Percentiles rank a stretch among this genome's conserved stretches.
These are phyloP conservation scores for Mycena haematopus DNA, from an alignment of 768 basidiomycete species.

Conservation along the genomic window DNA sequence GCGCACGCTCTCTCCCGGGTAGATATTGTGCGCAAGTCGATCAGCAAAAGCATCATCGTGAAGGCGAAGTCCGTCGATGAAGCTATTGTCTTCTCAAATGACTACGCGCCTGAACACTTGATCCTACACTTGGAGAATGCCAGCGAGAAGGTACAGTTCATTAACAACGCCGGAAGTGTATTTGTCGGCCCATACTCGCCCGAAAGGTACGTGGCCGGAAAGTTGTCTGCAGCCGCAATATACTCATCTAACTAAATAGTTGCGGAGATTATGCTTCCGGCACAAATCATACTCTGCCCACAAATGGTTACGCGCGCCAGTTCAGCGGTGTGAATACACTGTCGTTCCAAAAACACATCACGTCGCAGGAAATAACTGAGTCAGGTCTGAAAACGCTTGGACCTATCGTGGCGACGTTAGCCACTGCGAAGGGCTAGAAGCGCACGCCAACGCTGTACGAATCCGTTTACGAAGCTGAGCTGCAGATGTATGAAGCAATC, in stretches of 20 bases:
- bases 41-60: conserved; percentile 91
- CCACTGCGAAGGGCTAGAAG: conserved; percentile 93
- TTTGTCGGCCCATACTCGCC: conserved; percentile 96
- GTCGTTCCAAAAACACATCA: conserved; percentile 99
- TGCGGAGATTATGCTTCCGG: conserved; percentile 99
- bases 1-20: conserved; percentile 87
- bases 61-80: conserved; percentile 69
- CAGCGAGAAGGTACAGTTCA: conserved; percentile 59
- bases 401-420: conserved; percentile 86
- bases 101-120: conserved; percentile 97
- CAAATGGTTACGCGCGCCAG: conserved; percentile 95
- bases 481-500: conserved; percentile 29
- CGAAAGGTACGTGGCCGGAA: conserved; percentile 72
- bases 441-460: conserved; percentile 95
- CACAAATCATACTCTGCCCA: conserved; percentile 97
- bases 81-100: conserved; percentile 90
- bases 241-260: conserved; percentile 47
- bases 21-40: conserved; percentile 88
- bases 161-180: conserved; percentile 95
- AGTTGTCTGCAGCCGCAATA: neutral
- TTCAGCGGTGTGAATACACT: conserved; percentile 98
- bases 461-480: conserved; percentile 61
- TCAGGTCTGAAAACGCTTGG: conserved; percentile 81
- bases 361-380: conserved; percentile 89
- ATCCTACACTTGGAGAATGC: conserved; percentile 89